Conservation (phyloP, 208 protist genomes). For the Trypanosoma rangeli region DNA sequence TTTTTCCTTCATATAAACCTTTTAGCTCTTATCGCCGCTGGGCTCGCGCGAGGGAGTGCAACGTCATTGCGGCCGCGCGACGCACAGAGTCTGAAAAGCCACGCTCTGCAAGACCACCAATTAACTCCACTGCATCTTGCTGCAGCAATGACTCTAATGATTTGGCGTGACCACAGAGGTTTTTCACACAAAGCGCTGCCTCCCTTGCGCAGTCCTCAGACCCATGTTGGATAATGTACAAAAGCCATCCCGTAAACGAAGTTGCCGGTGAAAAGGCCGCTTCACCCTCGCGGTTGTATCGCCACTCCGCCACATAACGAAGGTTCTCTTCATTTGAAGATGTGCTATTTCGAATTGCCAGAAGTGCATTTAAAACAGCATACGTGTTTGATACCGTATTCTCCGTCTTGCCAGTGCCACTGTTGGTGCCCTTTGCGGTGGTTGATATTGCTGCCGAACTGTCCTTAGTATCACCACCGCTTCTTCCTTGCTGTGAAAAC, state of each 20-base stretch:
- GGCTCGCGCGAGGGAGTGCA: conserved; percentile 56
- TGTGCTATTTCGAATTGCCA: conserved; percentile 83
- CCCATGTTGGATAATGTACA: conserved; percentile 74
- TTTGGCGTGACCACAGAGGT: conserved; percentile 60
- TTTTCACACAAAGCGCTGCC: conserved; percentile 83
- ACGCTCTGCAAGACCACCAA: conserved; percentile 62
- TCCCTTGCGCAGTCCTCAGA: conserved; percentile 88
- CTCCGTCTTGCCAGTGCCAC: conserved; percentile 22
- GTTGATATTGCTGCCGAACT: not conserved
- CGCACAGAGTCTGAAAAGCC: conserved; percentile 64
- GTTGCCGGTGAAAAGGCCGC: not conserved
- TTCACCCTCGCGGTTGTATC: not conserved
- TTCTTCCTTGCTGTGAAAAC: conserved; percentile 35
- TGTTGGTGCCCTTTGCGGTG: not conserved
- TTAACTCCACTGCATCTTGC: conserved; percentile 41
- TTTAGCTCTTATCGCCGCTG: conserved; percentile 19
- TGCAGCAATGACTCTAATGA: conserved; percentile 46
- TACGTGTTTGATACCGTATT: conserved; percentile 50
- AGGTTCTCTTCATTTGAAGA: conserved; percentile 72
- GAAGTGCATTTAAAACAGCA: conserved; percentile 75
- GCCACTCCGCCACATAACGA: conserved; percentile 41
- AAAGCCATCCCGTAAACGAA: conserved; percentile 59
- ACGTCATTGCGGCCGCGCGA: conserved; percentile 57
- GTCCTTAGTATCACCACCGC: not conserved
- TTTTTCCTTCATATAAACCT: not conserved